Base-by-base conservation (phyloP, 2,329 filamentous ascomycete genomes). In the Ophiocordyceps camponoti-saundersi region DNA sequence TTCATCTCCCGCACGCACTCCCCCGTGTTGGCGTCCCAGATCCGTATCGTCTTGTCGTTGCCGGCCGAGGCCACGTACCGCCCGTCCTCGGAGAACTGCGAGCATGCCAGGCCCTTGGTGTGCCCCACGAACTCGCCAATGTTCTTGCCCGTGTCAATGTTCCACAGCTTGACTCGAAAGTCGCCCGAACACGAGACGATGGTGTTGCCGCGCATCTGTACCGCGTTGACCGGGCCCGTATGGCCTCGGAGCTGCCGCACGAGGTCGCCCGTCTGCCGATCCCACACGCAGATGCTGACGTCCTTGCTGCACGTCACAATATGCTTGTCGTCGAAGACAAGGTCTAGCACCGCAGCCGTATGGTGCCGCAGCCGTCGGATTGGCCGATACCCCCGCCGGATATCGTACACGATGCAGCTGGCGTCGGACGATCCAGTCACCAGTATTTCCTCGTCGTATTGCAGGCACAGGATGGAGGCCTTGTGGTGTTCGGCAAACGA, bases 231-330 rank as follows among this genome's bases (percentile, higher is more conserved):
- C 1, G 92, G 92, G 0, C 92, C 92, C 2, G 79, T 73, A 63
- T 98, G 92, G 8, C 90, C 92, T 34, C 77, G 75, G 44, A 98
- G 75, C 56, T 85, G 83, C 57, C 85, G 85, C 44, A 94, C 65
- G 44, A 93, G 71, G 11, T 69, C 67, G 34, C 87, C 85, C 0
- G 85, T 92, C 47, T 76, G 67, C 43, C 92, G 85, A 58, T 95
- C 85, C 90, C 90, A 96, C 22, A 98, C 80, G 59, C 89, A 93
- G 59, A 98, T 94, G 51, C 77, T 89, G 40, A 82, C 80, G 64
- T 98, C 92, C 65, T 98, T 98, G 61, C 87, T 95, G 70, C 92
- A 98, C 6, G 90, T 95, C 45, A 96, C 83, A 56, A 98, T 95
- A 64, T 94, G 83, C 55, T 82, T 81, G 52, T 87, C 78, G 60